Base-by-base conservation (phyloP, 192 early-diverging fungal species). In the Entrophospora sp. region DNA sequence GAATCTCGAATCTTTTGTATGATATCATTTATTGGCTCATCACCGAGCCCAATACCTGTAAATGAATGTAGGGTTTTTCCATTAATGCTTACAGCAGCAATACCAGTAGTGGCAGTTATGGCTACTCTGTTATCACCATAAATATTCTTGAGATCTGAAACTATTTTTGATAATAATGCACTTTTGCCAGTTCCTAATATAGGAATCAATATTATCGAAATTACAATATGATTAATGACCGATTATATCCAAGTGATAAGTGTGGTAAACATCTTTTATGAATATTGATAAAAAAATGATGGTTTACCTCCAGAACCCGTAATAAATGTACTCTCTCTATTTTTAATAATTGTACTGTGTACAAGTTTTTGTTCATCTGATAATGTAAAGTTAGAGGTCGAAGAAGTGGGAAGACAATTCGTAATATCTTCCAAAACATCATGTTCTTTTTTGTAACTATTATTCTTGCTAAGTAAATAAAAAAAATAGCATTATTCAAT, bases 281-380 rank as follows among this genome's bases (percentile, higher is more conserved):
- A n/a, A n/a, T n/a, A n/a, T n/a, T n/a, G n/a, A n/a, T n/a, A n/a
- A n/a, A n/a, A n/a, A n/a, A n/a, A n/a, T n/a, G n/a, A n/a, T n/a
- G n/a, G n/a, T n/a, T n/a, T n/a, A n/a, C n/a, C 88, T 8, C 87
- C 89, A n/a, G 89, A 89, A 35, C 89, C 89, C 14, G 89, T 91
- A 49, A 88, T 86, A 56, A 91, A 91, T 27, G 88, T 68, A 65
- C 73, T 88, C 30, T 73, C 48, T 22, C 74, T 52, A 12, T 78
- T 57, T 30, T 79, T 73, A 8, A 89, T 59, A 5, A 84, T 85
- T 73, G 83, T 64, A 42, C 85, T 61, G n/a, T 89, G 70, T 0
- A 87, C 79, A 56, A 76, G 72, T 4, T 73, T 73, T 64, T 91
- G 89, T 49, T 89, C 77, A 9, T 43, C 57, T n/a, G n/a, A n/a